Evolutionary conservation across 73 alveolate genomes (phyloP).

Genomic region (Durusdinium trenchii): DNA sequence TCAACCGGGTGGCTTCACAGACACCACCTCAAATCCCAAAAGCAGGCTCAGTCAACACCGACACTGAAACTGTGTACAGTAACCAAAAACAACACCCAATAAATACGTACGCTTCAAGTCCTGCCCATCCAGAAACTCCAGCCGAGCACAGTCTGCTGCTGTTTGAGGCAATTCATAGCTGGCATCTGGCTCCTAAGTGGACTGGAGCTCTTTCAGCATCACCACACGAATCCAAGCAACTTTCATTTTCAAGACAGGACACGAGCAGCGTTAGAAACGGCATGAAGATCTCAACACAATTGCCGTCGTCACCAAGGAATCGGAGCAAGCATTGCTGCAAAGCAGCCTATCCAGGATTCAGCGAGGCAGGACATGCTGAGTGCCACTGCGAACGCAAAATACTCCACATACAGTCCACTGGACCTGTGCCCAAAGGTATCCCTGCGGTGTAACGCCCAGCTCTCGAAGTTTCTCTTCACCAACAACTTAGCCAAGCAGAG

Average conservation of each 20-base stretch:
- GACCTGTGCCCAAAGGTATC: slow-evolving; percentile 91
- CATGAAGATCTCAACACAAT: slow-evolving; percentile 58
- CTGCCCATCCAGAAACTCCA: slow-evolving; percentile 49
- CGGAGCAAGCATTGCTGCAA: slow-evolving; percentile 48
- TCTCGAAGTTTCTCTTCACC: slow-evolving; percentile 7
- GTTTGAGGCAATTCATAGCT: slow-evolving; percentile 3
- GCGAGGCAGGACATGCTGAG: neutral
- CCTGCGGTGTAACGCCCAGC: slow-evolving; percentile 45
- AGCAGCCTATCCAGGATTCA: slow-evolving; percentile 5
- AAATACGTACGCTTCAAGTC: no score
- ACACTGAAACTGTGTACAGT: neutral
- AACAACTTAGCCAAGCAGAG: neutral
- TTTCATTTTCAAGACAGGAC: neutral
- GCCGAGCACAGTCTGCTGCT: slow-evolving; percentile 66
- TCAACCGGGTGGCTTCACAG: neutral
- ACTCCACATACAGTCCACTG: neutral
- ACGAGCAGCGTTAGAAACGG: slow-evolving; percentile 39
- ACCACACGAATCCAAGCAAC: neutral
- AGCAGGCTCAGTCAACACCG: neutral
- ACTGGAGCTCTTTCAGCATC: neutral
- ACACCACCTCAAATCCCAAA: neutral
- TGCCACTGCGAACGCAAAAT: neutral
- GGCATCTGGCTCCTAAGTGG: slow-evolving; percentile 18
- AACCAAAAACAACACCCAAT: neutral
- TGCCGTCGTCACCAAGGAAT: slow-evolving; percentile 43